Evolutionary conservation across 2,329 filamentous ascomycete genomes (phyloP).

Genomic region (Calonectria fujianensis): DNA sequence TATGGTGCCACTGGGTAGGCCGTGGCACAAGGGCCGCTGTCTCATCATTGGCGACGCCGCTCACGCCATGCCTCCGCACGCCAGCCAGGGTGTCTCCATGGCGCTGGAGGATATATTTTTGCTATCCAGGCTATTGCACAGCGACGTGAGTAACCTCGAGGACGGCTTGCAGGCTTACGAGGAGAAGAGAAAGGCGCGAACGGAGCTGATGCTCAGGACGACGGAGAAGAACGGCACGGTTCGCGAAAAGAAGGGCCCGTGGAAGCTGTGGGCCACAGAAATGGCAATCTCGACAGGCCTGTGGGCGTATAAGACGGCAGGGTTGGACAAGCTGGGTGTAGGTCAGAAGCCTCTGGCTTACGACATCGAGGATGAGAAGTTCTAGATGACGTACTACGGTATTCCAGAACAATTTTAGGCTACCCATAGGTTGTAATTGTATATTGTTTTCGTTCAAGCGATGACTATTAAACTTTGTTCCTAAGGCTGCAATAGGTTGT

Average conservation of each 20-base stretch:
- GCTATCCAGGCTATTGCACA: slow-evolving; percentile 4
- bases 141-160: background rate
- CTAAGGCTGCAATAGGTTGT: background rate
- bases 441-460: background rate
- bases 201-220: slow-evolving; percentile 17
- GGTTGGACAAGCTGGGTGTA: background rate
- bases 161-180: background rate
- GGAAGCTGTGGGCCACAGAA: background rate
- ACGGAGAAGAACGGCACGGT: slow-evolving; percentile 14
- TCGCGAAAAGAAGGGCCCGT: slow-evolving; percentile 7
- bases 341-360: slow-evolving; percentile 11
- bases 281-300: background rate
- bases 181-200: slow-evolving; percentile 17
- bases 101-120: slow-evolving; percentile 9
- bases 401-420: background rate
- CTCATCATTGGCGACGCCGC: slow-evolving; percentile 13
- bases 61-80: slow-evolving; percentile 15
- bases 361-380: slow-evolving; percentile 8
- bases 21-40: slow-evolving; percentile 15
- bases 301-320: slow-evolving; percentile 13
- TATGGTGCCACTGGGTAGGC: background rate
- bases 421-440: background rate
- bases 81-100: slow-evolving; percentile 2
- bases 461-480: background rate
- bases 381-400: background rate